Percentiles rank a stretch among this genome's conserved stretches.
phyloP scores from a whole-genome alignment of 2,329 filamentous ascomycete genomes.

The Diaporthe citrichinensis region DNA sequence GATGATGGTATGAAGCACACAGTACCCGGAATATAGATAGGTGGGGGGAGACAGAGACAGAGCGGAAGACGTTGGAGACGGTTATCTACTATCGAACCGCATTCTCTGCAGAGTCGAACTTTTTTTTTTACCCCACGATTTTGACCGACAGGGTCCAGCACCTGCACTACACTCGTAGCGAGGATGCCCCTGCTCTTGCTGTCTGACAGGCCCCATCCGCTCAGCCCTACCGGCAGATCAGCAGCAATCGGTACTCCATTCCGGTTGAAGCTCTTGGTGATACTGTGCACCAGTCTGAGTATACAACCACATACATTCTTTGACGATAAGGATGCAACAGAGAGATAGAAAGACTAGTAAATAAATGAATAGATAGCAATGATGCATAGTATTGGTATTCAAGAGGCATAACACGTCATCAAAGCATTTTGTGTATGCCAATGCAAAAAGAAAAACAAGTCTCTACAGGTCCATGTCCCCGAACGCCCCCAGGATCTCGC shows the following conservation, averaged over 20 bases:
- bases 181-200: neutral
- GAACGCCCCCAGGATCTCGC: conserved; percentile 14
- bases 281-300: neutral
- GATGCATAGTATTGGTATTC: conserved; percentile 10
- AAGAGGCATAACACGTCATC: neutral
- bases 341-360: neutral
- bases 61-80: neutral
- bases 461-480: conserved; percentile 4
- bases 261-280: neutral
- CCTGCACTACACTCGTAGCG: neutral
- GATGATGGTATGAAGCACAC: neutral
- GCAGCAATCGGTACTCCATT: neutral
- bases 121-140: conserved; percentile 32
- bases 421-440: neutral
- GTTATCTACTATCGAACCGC: conserved; percentile 1
- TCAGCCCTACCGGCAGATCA: conserved; percentile 37
- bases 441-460: neutral
- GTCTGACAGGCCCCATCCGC: neutral
- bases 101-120: conserved; percentile 20
- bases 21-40: neutral
- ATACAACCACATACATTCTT: too few relatives aligned
- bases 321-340: too few relatives aligned
- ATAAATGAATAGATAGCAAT: neutral
- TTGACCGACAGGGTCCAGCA: neutral
- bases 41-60: neutral